phyloP scores from a whole-genome alignment of 2,329 filamentous ascomycete species.

The Atkinsonella hypoxylon region DNA sequence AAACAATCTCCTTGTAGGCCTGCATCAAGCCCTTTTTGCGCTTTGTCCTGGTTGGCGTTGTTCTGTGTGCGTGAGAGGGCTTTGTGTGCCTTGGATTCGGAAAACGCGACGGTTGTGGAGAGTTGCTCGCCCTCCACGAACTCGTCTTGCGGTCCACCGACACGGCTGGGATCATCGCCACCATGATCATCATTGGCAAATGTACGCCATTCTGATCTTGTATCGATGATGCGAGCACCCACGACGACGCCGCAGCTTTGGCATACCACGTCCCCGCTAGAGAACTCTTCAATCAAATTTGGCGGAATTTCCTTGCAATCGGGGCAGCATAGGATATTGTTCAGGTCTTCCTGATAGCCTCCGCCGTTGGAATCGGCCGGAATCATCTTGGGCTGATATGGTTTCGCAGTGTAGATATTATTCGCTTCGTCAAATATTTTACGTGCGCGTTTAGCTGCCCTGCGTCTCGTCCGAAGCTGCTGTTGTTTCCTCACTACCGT shows the following conservation, averaged over 20 bases:
- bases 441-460: constrained; percentile 23
- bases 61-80: constrained; percentile 78
- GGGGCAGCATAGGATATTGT: constrained; percentile 71
- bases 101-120: constrained; percentile 76
- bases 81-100: constrained; percentile 57
- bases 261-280: constrained; percentile 85
- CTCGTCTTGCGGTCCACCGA: constrained; percentile 85
- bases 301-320: constrained; percentile 91
- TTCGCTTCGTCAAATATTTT: constrained; percentile 27
- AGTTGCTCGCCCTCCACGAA: constrained; percentile 85
- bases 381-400: constrained; percentile 35
- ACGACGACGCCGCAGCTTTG: constrained; percentile 84
- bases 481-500: constrained; percentile 21
- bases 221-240: constrained; percentile 84
- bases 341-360: constrained; percentile 62
- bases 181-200: constrained; percentile 98
- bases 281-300: constrained; percentile 85
- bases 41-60: constrained; percentile 74
- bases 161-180: constrained; percentile 93
- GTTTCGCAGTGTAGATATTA: constrained; percentile 31
- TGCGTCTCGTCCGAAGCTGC: constrained; percentile 21
- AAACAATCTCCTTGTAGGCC: constrained; percentile 82
- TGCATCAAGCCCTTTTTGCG: constrained; percentile 67
- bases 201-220: constrained; percentile 94
- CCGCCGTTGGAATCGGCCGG: constrained; percentile 20